Percentiles rank a stretch among this genome's conserved stretches.
phyloP scores from a whole-genome alignment of 2,329 filamentous ascomycete species.

The Claviceps paspali region DNA sequence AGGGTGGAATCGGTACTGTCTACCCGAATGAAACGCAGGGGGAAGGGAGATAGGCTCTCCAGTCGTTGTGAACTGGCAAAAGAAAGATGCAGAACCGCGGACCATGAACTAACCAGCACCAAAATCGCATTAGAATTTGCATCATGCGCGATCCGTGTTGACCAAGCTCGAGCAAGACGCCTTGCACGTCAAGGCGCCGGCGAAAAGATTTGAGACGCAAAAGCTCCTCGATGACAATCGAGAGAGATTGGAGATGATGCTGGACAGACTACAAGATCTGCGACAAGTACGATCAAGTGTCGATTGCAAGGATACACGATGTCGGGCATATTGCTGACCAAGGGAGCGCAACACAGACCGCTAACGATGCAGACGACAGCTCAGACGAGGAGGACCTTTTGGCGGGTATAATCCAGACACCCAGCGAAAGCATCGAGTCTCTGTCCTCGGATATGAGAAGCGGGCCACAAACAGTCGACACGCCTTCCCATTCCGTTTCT shows the following conservation, averaged over 20 bases:
- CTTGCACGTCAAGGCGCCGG: constrained; percentile 39
- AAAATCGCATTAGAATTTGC: constrained; percentile 41
- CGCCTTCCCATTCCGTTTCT: constrained; percentile 7
- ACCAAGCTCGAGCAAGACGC: constrained; percentile 57
- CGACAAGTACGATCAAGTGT: constrained; percentile 44
- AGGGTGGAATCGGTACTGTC: constrained; percentile 28
- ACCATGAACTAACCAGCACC: too few relatives aligned
- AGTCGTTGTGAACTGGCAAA: neutral
- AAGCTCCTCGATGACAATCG: constrained; percentile 48
- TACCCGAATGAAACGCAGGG: neutral
- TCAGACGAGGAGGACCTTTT: constrained; percentile 44
- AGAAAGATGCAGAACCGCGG: too few relatives aligned
- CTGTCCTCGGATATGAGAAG: constrained; percentile 14
- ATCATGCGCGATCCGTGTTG: constrained; percentile 54
- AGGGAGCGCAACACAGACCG: constrained; percentile 13
- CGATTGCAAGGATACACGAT: too few relatives aligned
- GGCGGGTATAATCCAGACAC: constrained; percentile 37
- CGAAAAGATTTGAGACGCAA: constrained; percentile 45
- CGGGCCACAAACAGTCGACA: constrained; percentile 9
- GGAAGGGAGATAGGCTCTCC: neutral
- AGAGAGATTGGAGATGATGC: constrained; percentile 48
- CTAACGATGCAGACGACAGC: constrained; percentile 24
- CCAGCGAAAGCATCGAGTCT: constrained; percentile 36
- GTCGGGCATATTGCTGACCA: constrained; percentile 6
- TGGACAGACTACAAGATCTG: constrained; percentile 52